Conservation (phyloP, 176 grass and related monocot species). For the Oryza meyeriana region DNA sequence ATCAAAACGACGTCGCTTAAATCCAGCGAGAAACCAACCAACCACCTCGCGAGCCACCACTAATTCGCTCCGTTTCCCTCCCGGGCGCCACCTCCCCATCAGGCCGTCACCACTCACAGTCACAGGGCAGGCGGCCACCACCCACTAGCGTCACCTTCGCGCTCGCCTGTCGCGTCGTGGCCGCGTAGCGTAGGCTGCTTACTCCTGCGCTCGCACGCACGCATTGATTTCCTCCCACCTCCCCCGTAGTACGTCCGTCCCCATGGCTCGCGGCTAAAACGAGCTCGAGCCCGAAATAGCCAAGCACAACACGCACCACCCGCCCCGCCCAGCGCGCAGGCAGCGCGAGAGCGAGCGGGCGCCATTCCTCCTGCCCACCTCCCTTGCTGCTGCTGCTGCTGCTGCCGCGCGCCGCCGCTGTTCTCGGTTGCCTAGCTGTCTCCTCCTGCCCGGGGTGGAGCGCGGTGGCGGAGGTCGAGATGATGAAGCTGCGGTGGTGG, state of each 20-base stretch:
- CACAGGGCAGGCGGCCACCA: no score
- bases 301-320: slow-evolving; percentile 33
- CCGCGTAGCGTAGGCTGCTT: not conserved
- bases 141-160: not conserved
- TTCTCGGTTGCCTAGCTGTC: not conserved
- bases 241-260: not conserved
- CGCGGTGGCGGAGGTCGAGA: not conserved
- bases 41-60: not conserved
- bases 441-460: not conserved
- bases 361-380: not conserved
- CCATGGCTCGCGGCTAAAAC: slow-evolving; percentile 35
- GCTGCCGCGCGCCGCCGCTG: not conserved
- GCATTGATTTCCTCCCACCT: not conserved
- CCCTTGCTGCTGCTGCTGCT: not conserved
- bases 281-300: slow-evolving; percentile 48
- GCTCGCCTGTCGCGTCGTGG: not conserved
- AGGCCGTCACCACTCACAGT: no score
- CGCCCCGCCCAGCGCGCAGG: not conserved
- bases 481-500: slow-evolving; percentile 55
- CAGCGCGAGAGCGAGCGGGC: not conserved
- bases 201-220: not conserved
- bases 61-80: slow-evolving; percentile 15
- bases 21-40: not conserved
- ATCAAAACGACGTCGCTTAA: not conserved
- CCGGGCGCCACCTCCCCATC: slow-evolving; percentile 14